Conservation (phyloP, 2,329 filamentous ascomycete species). For the Penicillium sp. region DNA sequence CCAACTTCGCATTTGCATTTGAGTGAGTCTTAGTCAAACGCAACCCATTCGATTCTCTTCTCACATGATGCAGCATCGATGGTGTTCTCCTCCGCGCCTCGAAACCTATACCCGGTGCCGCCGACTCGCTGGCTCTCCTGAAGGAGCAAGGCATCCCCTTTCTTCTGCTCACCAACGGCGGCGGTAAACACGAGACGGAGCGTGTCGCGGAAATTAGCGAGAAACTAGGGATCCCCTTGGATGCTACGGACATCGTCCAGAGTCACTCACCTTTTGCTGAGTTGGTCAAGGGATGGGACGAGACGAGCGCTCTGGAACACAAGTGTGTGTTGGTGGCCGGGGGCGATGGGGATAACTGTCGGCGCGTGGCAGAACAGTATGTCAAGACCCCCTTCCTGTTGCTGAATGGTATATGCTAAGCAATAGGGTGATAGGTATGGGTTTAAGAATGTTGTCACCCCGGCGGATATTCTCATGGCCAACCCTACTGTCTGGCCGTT, state of each 20-base stretch:
- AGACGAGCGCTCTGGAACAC: constrained; percentile 52
- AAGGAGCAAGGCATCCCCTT: constrained; percentile 77
- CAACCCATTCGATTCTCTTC: constrained; percentile 15
- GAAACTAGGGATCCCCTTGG: constrained; percentile 62
- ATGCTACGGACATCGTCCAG: constrained; percentile 73
- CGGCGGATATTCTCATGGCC: constrained; percentile 74
- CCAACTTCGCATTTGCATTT: constrained; percentile 46
- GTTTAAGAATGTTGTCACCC: constrained; percentile 78
- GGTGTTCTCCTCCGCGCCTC: constrained; percentile 88
- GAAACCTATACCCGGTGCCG: constrained; percentile 73
- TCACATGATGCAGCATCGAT: constrained; percentile 63
- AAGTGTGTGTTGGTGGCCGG: constrained; percentile 74
- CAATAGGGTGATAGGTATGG: constrained; percentile 53
- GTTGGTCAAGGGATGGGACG: constrained; percentile 59
- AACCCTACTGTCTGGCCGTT: constrained; percentile 83
- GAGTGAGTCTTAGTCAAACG: constrained; percentile 35
- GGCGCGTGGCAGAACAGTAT: constrained; percentile 67
- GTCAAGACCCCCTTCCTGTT: constrained; percentile 2
- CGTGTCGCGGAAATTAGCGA: constrained; percentile 67
- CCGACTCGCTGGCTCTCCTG: constrained; percentile 69
- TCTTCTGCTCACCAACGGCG: constrained; percentile 93
- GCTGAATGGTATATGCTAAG: background rate
- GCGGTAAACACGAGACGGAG: constrained; percentile 75
- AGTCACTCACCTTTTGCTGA: constrained; percentile 87
- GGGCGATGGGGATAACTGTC: constrained; percentile 64